Conservation (phyloP, 2,329 filamentous ascomycete genomes). For the Alternaria tenuissima region DNA sequence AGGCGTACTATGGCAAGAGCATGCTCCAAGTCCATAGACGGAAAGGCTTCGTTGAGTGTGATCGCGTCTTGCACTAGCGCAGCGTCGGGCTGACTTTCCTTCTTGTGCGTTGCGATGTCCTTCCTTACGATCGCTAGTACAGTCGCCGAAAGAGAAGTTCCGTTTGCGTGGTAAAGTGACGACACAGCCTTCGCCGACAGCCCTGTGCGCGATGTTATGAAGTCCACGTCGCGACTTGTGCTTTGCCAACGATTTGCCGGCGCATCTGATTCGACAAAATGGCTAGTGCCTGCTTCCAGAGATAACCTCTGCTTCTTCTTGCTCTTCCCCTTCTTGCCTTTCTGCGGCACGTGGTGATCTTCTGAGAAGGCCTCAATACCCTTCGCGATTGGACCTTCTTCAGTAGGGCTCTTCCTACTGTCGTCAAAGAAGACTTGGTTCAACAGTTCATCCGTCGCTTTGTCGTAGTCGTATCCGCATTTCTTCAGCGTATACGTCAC, state of each 20-base stretch:
- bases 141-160: slow-evolving; percentile 63
- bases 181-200: slow-evolving; percentile 58
- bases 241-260: slow-evolving; percentile 66
- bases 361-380: slow-evolving; percentile 84
- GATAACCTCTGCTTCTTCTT: slow-evolving; percentile 50
- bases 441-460: slow-evolving; percentile 80
- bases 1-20: slow-evolving; percentile 64
- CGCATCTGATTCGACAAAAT: slow-evolving; percentile 34
- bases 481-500: slow-evolving; percentile 73
- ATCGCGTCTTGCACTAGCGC: slow-evolving; percentile 59
- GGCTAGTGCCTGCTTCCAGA: slow-evolving; percentile 27
- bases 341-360: slow-evolving; percentile 56
- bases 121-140: slow-evolving; percentile 63
- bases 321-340: slow-evolving; percentile 54
- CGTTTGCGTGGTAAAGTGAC: slow-evolving; percentile 67
- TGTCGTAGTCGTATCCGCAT: slow-evolving; percentile 70
- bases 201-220: slow-evolving; percentile 63
- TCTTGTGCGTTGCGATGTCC: slow-evolving; percentile 53
- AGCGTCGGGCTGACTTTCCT: slow-evolving; percentile 49
- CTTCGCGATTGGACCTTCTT: slow-evolving; percentile 60
- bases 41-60: slow-evolving; percentile 64
- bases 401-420: slow-evolving; percentile 60
- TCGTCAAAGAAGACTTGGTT: slow-evolving; percentile 81
- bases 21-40: slow-evolving; percentile 58
- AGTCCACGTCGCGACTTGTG: slow-evolving; percentile 66